Evolutionary conservation across 345 rosid genomes (phyloP), one percentile per base, ranked within the genome.

Genomic region (Pseudoturritis turrita): DNA sequence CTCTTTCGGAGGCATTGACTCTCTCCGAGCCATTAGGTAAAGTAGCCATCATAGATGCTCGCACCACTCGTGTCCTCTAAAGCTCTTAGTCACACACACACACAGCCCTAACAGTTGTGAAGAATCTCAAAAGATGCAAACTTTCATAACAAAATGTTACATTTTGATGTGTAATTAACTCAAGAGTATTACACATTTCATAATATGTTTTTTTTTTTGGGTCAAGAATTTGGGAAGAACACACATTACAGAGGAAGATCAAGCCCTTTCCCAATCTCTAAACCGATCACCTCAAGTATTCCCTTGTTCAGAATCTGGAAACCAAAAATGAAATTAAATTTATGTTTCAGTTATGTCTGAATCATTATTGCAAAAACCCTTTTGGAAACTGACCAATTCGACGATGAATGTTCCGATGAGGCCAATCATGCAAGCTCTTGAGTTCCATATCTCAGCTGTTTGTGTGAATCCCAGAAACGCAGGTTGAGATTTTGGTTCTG

Each of bases 381-480:
- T 7, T 9, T 4, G 19, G 40, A 51, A 18, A 47, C 83, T 65
- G 39, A 93, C 97, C 82, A 90, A 65, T 77, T 93, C 97, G 8
- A 86, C 84, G 11, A 93, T 81, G 80, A 88, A 93, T 63, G 61
- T 69, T 9, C 92, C 94, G 12, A 90, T 74, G 68, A 93, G 81
- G 45, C 98, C 97, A 73, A 90, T 87, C 96, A 93, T 93, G 68
- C 97, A 90, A 69, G 96, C 97, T 78, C 96, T 85, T 14, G 98
- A 93, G 75, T 93, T 93, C 97, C 97, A 90, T 73, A 76, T 77
- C 77, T 90, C 92, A 33, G 94, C 98, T 3, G 94, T 86, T 66
- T 62, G 78, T n/a, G 96, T 93, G 62, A 90, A 90, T 15, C 96
- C 98, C 2, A 83, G 79, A 80, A 93, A 86, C 3, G 96, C 90